These are phyloP conservation scores for Chytriomyces hyalinus DNA, from an alignment of 192 early-diverging fungal genomes.

Conservation along the genomic window DNA sequence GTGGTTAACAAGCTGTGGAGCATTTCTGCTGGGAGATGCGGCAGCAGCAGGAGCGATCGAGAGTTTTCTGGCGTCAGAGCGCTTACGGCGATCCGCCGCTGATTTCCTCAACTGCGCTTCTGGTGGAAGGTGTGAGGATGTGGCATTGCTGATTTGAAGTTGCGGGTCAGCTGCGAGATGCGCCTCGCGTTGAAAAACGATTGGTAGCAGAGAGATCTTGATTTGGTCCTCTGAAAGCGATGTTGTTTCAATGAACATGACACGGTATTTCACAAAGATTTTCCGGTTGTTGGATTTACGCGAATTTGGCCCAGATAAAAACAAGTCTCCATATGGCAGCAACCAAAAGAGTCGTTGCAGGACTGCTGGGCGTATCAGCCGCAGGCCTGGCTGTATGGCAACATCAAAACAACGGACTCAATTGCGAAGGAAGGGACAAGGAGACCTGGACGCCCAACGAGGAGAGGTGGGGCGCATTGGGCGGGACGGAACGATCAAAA, in stretches of 20 bases:
- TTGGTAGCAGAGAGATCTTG: constrained; percentile 17
- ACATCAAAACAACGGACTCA: too few species aligned
- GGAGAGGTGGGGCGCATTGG: background rate
- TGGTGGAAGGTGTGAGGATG: too few species aligned
- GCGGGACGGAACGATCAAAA: background rate
- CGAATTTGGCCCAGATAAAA: background rate
- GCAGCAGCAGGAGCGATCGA: background rate
- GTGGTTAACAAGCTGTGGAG: background rate
- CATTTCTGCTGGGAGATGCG: background rate
- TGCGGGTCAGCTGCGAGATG: background rate
- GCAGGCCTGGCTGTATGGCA: too few species aligned
- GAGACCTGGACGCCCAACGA: background rate
- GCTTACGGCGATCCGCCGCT: background rate
- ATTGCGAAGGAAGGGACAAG: too few species aligned
- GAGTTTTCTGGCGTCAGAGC: background rate
- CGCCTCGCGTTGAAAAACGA: constrained; percentile 27
- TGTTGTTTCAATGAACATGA: constrained; percentile 12
- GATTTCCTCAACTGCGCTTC: background rate
- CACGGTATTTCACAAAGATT: background rate
- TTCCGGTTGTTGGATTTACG: background rate
- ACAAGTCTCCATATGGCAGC: background rate
- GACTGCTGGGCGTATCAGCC: too few species aligned
- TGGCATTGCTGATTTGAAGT: background rate
- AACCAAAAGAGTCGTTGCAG: background rate
- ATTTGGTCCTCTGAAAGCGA: constrained; percentile 24